A percentile compares a stretch with the other conserved stretches of the same genome.
Evolutionary conservation across 176 grass and related monocot species (phyloP).

Genomic region (Hyparrhenia diplandra): DNA sequence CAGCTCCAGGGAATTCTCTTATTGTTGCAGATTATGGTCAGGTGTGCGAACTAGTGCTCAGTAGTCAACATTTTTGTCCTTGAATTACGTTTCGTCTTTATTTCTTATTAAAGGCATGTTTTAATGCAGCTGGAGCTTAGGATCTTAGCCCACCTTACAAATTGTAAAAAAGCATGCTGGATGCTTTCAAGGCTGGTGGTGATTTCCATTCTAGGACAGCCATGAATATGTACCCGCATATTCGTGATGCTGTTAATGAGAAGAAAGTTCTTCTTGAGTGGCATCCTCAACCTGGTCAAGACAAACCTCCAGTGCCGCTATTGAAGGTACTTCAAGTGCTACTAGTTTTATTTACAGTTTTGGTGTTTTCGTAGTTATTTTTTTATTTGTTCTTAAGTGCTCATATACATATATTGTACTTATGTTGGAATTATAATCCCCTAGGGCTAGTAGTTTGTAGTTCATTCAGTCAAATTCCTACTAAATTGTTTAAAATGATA

Average conservation of each 20-base stretch:
- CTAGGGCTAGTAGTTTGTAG: neutral
- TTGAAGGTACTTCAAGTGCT: slow-evolving; percentile 62
- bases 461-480: slow-evolving; percentile 3
- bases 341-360: neutral
- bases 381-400: neutral
- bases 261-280: slow-evolving; percentile 90
- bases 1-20: slow-evolving; percentile 76
- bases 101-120: neutral
- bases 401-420: neutral
- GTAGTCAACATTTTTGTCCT: neutral
- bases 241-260: slow-evolving; percentile 71
- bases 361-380: neutral
- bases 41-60: slow-evolving; percentile 30
- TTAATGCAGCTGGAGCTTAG: slow-evolving; percentile 81
- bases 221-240: slow-evolving; percentile 96
- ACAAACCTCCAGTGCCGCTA: slow-evolving; percentile 73
- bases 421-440: neutral
- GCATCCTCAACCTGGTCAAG: slow-evolving; percentile 85
- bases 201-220: slow-evolving; percentile 98
- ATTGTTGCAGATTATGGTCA: slow-evolving; percentile 99
- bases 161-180: slow-evolving; percentile 87
- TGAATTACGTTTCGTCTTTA: neutral
- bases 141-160: slow-evolving; percentile 89
- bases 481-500: neutral
- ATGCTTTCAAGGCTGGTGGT: slow-evolving; percentile 88